phyloP scores from a whole-genome alignment of 192 early-diverging fungal genomes.

The Backusella tarrabulga region DNA sequence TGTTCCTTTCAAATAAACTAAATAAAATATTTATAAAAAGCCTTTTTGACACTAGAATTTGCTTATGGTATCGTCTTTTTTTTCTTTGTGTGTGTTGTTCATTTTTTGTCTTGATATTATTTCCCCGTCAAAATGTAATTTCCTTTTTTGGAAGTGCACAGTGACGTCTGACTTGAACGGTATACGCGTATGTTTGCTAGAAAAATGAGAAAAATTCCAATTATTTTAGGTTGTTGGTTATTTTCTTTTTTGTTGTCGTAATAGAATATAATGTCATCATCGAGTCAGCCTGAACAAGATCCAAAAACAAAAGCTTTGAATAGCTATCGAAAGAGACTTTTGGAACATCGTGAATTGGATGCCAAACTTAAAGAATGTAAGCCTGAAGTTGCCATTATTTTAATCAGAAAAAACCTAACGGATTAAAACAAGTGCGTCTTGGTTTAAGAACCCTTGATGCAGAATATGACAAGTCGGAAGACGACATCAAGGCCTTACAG shows the following conservation, averaged over 20 bases:
- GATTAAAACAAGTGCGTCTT: slow-evolving; percentile 57
- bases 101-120: neutral
- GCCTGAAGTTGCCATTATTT: slow-evolving; percentile 11
- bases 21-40: neutral
- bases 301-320: slow-evolving; percentile 76
- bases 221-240: neutral
- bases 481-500: slow-evolving; percentile 97
- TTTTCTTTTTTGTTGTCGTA: neutral
- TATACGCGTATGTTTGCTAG: neutral
- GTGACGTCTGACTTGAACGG: slow-evolving; percentile 4
- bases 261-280: slow-evolving; percentile 23
- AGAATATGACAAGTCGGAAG: slow-evolving; percentile 94
- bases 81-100: neutral
- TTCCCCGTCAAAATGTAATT: neutral
- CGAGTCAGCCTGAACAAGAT: slow-evolving; percentile 44
- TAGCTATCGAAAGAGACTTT: slow-evolving; percentile 83
- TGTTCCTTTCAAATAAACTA: slow-evolving; percentile 12
- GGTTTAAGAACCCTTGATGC: slow-evolving; percentile 85
- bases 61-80: no score
- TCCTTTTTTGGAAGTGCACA: neutral
- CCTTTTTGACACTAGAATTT: neutral
- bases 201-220: neutral
- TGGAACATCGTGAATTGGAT: slow-evolving; percentile 95
- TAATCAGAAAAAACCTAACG: neutral
- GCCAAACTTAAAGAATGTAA: slow-evolving; percentile 92